A percentile compares a stretch with the other conserved stretches of the same genome.
Conservation (phyloP, 192 early-diverging fungal genomes). For the Ambispora gerdemannii region DNA sequence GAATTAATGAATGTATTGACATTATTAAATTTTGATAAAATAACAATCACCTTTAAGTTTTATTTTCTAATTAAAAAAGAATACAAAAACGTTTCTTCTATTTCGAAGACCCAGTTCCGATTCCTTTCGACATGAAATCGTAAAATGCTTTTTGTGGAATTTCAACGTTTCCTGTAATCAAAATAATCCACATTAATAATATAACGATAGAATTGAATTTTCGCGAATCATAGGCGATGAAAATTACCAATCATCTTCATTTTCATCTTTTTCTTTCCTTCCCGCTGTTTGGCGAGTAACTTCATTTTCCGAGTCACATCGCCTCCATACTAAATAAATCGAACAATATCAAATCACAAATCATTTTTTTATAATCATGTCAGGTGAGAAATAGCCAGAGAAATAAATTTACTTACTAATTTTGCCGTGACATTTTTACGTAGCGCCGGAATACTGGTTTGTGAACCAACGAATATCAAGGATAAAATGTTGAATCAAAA, state of each 20-base stretch:
- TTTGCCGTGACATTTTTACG: constrained; percentile 97
- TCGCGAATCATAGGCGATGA: no score
- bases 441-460: constrained; percentile 64
- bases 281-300: constrained; percentile 90
- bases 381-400: neutral
- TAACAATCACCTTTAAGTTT: no score
- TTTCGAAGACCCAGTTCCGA: neutral
- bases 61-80: no score
- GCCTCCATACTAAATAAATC: constrained; percentile 79
- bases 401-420: constrained; percentile 55
- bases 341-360: neutral
- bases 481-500: neutral
- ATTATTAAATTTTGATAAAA: no score
- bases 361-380: neutral
- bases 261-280: constrained; percentile 92
- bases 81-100: no score
- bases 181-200: neutral
- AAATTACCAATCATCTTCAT: constrained; percentile 69
- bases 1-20: no score
- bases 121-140: constrained; percentile 54
- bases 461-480: neutral
- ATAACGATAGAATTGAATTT: no score
- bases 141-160: constrained; percentile 90
- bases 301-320: constrained; percentile 98
- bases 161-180: constrained; percentile 73